Evolutionary conservation across 495 filamentous ascomycete species (phyloP).

Genomic region (Podospora conica): DNA sequence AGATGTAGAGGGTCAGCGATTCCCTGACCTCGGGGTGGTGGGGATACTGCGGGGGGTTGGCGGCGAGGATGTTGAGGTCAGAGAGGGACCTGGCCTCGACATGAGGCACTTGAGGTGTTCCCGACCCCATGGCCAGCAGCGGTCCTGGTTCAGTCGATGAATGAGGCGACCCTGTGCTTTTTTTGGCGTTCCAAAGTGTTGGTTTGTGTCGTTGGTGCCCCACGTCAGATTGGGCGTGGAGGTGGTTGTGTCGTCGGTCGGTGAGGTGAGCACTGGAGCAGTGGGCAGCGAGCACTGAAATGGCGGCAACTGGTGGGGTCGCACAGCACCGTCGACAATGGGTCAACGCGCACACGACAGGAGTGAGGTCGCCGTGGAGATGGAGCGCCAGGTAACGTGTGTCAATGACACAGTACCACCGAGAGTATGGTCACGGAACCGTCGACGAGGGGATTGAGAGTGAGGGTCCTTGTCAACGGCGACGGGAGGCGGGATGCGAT

Average conservation of each 20-base stretch:
- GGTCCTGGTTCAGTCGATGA: too few species aligned
- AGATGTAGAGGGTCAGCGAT: slow-evolving; percentile 80
- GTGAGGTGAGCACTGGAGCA: background rate
- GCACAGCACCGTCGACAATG: background rate
- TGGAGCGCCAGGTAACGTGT: background rate
- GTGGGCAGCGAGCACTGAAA: background rate
- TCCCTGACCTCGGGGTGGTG: slow-evolving; percentile 60
- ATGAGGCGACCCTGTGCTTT: too few species aligned
- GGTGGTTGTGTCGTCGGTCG: background rate
- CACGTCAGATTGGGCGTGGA: background rate
- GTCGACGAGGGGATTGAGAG: background rate
- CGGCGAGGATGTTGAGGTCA: slow-evolving; percentile 68
- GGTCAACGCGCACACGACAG: too few species aligned
- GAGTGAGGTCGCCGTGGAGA: background rate
- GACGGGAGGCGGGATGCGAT: too few species aligned
- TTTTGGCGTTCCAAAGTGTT: background rate
- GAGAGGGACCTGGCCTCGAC: slow-evolving; percentile 76
- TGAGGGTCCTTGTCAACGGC: too few species aligned
- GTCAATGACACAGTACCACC: background rate
- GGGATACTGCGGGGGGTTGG: slow-evolving; percentile 80
- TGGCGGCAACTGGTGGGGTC: background rate
- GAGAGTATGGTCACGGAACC: background rate
- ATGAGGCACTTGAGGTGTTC: slow-evolving; percentile 16
- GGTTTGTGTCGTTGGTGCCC: background rate
- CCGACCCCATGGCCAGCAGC: background rate